phyloP scores from a whole-genome alignment of 306 rosid species.

The Cucurbita moschata region DNA sequence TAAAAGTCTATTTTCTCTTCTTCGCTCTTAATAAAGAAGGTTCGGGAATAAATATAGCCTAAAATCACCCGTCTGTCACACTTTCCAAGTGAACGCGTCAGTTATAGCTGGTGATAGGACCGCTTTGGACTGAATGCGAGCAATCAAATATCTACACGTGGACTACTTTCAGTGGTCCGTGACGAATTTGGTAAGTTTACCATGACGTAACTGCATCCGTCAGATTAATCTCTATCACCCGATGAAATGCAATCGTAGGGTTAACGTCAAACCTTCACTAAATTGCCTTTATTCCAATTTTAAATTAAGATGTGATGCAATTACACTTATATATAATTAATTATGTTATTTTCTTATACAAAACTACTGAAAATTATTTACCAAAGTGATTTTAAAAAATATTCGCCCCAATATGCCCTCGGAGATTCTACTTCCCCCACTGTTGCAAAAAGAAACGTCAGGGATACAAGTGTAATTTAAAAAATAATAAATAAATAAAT shows the following conservation, averaged over 20 bases:
- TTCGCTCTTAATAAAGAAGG: background rate
- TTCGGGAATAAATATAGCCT: background rate
- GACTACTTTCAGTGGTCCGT: background rate
- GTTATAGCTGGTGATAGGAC: background rate
- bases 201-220: conserved; percentile 1
- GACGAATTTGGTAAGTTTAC: background rate
- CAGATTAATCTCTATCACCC: background rate
- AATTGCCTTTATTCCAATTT: no score
- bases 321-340: no score
- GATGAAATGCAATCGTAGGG: background rate
- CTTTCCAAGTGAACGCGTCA: background rate
- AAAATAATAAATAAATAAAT: no score
- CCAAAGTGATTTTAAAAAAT: no score
- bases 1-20: no score
- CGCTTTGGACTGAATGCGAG: background rate
- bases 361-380: no score
- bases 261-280: background rate
- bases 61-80: background rate
- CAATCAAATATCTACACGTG: background rate
- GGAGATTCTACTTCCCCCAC: no score
- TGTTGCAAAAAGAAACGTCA: background rate
- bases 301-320: no score
- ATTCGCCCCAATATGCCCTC: no score
- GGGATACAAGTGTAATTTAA: background rate
- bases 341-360: no score